Conservation (phyloP, 169 alveolate species). For the Plasmodium vinckei region DNA sequence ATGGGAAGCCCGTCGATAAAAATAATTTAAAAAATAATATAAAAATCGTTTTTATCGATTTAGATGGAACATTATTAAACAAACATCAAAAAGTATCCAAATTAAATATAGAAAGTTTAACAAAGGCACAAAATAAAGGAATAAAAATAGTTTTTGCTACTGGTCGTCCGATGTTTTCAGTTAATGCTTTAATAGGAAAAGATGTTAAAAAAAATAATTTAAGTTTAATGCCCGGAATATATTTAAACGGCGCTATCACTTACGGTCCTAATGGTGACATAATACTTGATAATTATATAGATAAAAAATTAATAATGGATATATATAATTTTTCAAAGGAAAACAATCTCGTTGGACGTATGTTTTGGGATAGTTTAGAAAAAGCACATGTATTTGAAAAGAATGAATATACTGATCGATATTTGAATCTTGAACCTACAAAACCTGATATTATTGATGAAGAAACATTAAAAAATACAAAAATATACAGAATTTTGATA, state of each 20-base stretch:
- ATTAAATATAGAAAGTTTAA: slow-evolving; percentile 33
- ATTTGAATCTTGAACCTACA: slow-evolving; percentile 11
- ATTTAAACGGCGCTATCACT: slow-evolving; percentile 78
- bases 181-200: slow-evolving; percentile 34
- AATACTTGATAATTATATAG: slow-evolving; percentile 42
- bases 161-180: slow-evolving; percentile 46
- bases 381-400: slow-evolving; percentile 46
- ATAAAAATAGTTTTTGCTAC: slow-evolving; percentile 46
- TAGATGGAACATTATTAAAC: slow-evolving; percentile 64
- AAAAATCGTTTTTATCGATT: slow-evolving; percentile 54
- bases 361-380: slow-evolving; percentile 70
- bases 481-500: slow-evolving; percentile 56
- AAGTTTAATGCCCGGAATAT: slow-evolving; percentile 78
- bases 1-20: slow-evolving; percentile 20
- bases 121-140: slow-evolving; percentile 51
- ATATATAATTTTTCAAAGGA: slow-evolving; percentile 60
- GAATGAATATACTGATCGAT: slow-evolving; percentile 31
- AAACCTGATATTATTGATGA: slow-evolving; percentile 32
- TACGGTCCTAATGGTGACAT: slow-evolving; percentile 74
- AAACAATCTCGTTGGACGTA: slow-evolving; percentile 37
- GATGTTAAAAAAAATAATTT: slow-evolving; percentile 30
- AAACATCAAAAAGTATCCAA: slow-evolving; percentile 15
- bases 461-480: slow-evolving; percentile 52
- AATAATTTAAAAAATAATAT: slow-evolving; percentile 28
- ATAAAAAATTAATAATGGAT: slow-evolving; percentile 38